These are phyloP conservation scores for Pilaira anomala DNA, from an alignment of 192 early-diverging fungal genomes.

Conservation along the genomic window DNA sequence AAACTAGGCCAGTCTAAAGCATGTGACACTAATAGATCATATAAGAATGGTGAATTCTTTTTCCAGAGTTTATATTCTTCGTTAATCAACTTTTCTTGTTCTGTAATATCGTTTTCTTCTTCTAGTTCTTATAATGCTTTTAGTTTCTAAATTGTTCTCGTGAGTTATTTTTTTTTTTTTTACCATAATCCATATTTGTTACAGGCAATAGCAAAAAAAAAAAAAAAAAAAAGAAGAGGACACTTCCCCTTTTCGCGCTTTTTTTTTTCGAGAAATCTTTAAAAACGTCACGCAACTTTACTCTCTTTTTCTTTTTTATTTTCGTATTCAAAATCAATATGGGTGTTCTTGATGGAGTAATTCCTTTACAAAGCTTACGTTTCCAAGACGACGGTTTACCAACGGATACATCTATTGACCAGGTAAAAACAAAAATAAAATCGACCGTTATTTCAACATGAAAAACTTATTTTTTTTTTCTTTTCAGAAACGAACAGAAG, in stretches of 20 bases:
- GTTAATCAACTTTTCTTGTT: slow-evolving; percentile 80
- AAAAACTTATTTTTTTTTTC: too few species aligned
- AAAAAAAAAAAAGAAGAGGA: too few species aligned
- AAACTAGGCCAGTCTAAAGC: slow-evolving; percentile 99
- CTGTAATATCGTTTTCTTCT: not conserved
- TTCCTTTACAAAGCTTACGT: slow-evolving; percentile 13
- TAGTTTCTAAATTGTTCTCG: not conserved
- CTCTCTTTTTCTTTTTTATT: slow-evolving; percentile 10
- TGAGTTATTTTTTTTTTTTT: too few species aligned
- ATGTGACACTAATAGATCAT: slow-evolving; percentile 96
- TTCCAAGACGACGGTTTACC: slow-evolving; percentile 53
- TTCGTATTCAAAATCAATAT: slow-evolving; percentile 17
- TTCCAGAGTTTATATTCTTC: slow-evolving; percentile 99
- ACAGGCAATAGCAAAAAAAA: not conserved
- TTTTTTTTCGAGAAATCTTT: too few species aligned
- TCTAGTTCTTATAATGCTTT: not conserved
- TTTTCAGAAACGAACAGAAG: slow-evolving; percentile 28
- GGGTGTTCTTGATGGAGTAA: slow-evolving; percentile 20
- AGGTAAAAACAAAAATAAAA: slow-evolving; percentile 34
- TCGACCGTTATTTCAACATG: slow-evolving; percentile 21
- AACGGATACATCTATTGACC: slow-evolving; percentile 57
- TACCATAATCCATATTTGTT: not conserved
- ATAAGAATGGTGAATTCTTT: slow-evolving; percentile 98
- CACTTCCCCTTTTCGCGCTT: too few species aligned
- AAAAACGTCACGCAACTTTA: too few species aligned